Evolutionary conservation across 352 stramenopile species (phyloP), one percentile per base, ranked within the genome.

Genomic region (Globisporangium solare): DNA sequence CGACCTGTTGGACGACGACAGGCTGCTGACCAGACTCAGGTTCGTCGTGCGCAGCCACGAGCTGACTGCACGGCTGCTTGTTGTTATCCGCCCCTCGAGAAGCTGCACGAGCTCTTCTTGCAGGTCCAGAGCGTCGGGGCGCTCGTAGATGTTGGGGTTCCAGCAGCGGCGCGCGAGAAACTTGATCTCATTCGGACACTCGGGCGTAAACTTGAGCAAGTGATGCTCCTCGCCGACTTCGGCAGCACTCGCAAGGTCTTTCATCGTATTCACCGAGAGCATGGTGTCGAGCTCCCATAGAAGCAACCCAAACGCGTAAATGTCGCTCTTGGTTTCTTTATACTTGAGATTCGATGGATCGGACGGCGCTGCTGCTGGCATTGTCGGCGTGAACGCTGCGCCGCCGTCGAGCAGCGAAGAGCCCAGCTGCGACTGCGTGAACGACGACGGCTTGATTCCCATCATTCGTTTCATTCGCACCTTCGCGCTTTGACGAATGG

Each of bases 231-330:
- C 67, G 12, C 66, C 66, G 3, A 41, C n/a, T 51, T 64, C 50
- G 12, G 41, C 54, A 10, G 32, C 18, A 20, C 50, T 50, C 12
- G 68, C 71, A 18, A 88, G 51, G 46, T 84, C 64, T 40, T 86
- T 73, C 63, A 78, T 72, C 37, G 63, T 54, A 45, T 84, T 76
- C 14, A 88, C 66, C 10, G 68, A 77, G 60, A 87, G 71, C 74
- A 90, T 81, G 47, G 77, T 88, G 51, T 91, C 80, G 21, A 91
- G 61, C 56, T 91, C 80, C 80, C 80, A 91, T 4, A 91, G 61
- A 39, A 91, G 64, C 54, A 84, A 68, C 2, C 80, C 80, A 50
- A 91, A 91, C 24, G 76, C 72, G 60, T 89, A 91, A 21, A 91
- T 67, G 53, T 91, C 80, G 37, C 64, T 57, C 14, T 79, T 63